phyloP scores from a whole-genome alignment of 2,329 filamentous ascomycete species.

The Fusarium coicis region DNA sequence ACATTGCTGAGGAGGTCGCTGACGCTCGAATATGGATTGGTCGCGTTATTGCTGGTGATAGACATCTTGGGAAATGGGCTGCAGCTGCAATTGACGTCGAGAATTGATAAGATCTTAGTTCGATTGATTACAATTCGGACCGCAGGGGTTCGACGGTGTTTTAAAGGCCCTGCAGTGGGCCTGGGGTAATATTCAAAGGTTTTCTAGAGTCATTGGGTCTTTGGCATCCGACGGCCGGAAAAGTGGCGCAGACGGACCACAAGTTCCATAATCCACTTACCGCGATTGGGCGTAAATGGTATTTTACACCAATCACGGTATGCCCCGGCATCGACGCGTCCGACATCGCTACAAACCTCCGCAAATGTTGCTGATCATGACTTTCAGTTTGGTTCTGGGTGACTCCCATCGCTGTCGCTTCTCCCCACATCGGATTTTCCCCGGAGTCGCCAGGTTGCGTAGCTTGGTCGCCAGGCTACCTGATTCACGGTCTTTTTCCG shows the following conservation, averaged over 20 bases:
- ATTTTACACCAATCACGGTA: background rate
- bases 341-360: background rate
- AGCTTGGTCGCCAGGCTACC: background rate
- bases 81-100: background rate
- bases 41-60: background rate
- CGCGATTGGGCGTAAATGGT: background rate
- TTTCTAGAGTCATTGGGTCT: too few relatives aligned
- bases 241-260: background rate
- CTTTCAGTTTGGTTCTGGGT: background rate
- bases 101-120: background rate
- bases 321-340: background rate
- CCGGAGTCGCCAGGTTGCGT: background rate
- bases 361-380: background rate
- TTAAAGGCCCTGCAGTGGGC: background rate
- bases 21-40: background rate
- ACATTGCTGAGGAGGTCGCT: background rate
- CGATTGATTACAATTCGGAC: background rate
- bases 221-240: background rate
- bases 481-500: background rate
- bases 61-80: background rate
- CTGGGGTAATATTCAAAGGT: too few relatives aligned
- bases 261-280: background rate
- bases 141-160: background rate
- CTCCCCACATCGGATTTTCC: background rate
- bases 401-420: background rate